Base-by-base conservation (phyloP, 768 basidiomycete genomes). In the Leccinum variicolor region DNA sequence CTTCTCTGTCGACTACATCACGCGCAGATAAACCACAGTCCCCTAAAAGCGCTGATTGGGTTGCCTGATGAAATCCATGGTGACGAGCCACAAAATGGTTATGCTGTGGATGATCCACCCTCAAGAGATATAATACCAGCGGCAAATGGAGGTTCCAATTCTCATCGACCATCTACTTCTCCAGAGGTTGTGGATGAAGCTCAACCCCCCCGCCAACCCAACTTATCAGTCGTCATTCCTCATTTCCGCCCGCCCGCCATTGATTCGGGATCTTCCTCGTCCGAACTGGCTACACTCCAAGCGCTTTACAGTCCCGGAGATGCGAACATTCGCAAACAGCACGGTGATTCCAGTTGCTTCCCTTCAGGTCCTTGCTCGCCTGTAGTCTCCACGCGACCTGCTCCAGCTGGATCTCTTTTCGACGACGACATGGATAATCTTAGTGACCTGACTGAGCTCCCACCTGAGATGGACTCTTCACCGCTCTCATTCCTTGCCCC, bases 391-490 rank as follows among this genome's bases (percentile, higher is more conserved):
- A 33, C 14, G 25, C 52, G 50, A 14, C 39, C 39, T 21, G 25
- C n/a, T 39, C 29, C 23, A 4, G 17, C 28, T 28, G n/a, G 23
- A 43, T 52, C 57, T 33, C 31, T 51, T 56, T 43, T 9, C 26
- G 14, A 17, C n/a, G 64, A 68, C 23, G 59, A 66, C 50, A 15
- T 50, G 2, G 61, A 49, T 26, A 52, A 57, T 41, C 52, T 68
- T 15, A 74, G 70, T 33, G 69, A 68, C 21, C 56, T 74, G 55
- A 71, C 73, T 6, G 72, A 73, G 19, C 65, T 73, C 26, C 55
- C 64, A 54, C 63, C 66, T 19, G 70, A 72, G 19, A 9, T 52
- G 26, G 58, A 53, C 45, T 66, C 62, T 23, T 50, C 70, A 17
- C 50, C 62, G 25, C 50, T 19, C 43, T 43, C 56, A 28, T 47